Conservation (phyloP, 257 asterid genomes). For the Rhazya stricta region DNA sequence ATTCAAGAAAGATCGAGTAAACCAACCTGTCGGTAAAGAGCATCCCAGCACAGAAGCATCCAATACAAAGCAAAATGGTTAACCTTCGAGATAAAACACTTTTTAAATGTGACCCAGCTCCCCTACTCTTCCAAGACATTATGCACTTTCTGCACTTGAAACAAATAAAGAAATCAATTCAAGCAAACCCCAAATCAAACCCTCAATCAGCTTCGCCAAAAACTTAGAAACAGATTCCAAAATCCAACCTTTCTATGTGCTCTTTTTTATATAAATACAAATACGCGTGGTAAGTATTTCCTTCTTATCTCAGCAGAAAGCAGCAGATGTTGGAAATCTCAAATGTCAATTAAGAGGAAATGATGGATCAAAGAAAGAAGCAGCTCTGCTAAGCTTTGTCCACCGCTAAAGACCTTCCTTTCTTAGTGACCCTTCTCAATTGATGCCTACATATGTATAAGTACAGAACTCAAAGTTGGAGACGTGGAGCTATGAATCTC, state of each 20-base stretch:
- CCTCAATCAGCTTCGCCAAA: slow-evolving; percentile 13
- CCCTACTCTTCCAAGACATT: slow-evolving; percentile 92
- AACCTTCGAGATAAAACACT: slow-evolving; percentile 52
- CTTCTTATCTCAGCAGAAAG: slow-evolving; percentile 6
- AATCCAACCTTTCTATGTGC: slow-evolving; percentile 10
- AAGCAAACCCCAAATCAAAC: slow-evolving; percentile 34
- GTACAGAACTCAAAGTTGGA: neutral
- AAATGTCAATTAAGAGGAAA: neutral
- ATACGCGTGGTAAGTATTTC: neutral
- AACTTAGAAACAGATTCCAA: slow-evolving; percentile 26
- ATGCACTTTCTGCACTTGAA: slow-evolving; percentile 16
- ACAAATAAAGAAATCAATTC: slow-evolving; percentile 27
- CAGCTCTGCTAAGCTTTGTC: neutral
- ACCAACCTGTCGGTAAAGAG: slow-evolving; percentile 90
- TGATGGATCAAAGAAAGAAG: neutral
- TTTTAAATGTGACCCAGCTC: slow-evolving; percentile 50
- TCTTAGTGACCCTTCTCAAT: neutral
- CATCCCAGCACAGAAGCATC: slow-evolving; percentile 92
- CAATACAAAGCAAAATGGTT: slow-evolving; percentile 62
- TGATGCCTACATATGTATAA: neutral
- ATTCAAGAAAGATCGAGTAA: slow-evolving; percentile 11
- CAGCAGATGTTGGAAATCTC: neutral
- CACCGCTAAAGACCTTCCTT: neutral
- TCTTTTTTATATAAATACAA: neutral
- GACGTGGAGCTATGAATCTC: neutral